Conservation (phyloP, 805 yeast genomes). For the Nematodospora valgi region DNA sequence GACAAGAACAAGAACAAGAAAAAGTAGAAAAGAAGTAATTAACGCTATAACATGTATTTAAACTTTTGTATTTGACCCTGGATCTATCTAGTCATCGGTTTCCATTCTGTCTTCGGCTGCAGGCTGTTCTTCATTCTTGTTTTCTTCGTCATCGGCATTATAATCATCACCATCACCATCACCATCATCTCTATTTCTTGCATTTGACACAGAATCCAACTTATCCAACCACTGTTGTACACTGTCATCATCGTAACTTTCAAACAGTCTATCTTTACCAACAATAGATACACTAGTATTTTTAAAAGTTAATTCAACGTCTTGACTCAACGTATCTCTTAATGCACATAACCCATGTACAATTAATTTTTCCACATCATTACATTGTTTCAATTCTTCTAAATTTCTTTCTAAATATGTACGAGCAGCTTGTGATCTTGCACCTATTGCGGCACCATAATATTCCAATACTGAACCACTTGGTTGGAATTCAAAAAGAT, state of each 20-base stretch:
- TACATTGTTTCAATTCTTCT: slow-evolving; percentile 59
- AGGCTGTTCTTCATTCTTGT: slow-evolving; percentile 18
- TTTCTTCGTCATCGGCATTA: slow-evolving; percentile 38
- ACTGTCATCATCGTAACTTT: slow-evolving; percentile 79
- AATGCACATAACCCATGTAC: slow-evolving; percentile 85
- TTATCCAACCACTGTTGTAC: slow-evolving; percentile 81
- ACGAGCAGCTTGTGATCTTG: slow-evolving; percentile 97
- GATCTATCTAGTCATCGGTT: slow-evolving; percentile 27
- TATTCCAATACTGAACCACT: slow-evolving; percentile 91
- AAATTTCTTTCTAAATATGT: slow-evolving; percentile 88
- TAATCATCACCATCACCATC: slow-evolving; percentile 29
- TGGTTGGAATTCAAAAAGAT: slow-evolving; percentile 91
- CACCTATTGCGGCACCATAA: slow-evolving; percentile 94
- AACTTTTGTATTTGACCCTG: too few species aligned
- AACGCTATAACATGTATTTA: too few species aligned
- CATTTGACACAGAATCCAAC: slow-evolving; percentile 62
- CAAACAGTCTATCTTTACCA: slow-evolving; percentile 75
- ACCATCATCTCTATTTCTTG: slow-evolving; percentile 46
- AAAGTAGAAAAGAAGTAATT: not conserved
- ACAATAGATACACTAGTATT: slow-evolving; percentile 92
- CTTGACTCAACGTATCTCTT: slow-evolving; percentile 92
- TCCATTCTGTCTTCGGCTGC: slow-evolving; percentile 37
- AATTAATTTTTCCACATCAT: slow-evolving; percentile 68
- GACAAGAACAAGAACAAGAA: not conserved
- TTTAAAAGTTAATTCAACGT: slow-evolving; percentile 77